phyloP scores from a whole-genome alignment of 169 alveolate genomes.

The Plasmodium fragile region DNA sequence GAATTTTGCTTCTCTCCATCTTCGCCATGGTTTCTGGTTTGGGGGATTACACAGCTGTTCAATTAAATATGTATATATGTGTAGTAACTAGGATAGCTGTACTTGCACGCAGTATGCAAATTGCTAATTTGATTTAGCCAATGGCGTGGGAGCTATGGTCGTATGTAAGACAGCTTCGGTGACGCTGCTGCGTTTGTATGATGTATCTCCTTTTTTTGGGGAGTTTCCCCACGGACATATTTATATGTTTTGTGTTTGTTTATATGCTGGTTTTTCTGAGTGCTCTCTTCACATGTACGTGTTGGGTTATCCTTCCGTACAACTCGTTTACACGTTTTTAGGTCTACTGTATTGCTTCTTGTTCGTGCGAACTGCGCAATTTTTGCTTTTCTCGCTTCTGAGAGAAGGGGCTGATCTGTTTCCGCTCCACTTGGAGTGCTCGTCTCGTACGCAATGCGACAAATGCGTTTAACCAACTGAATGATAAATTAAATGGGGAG shows the following conservation, averaged over 20 bases:
- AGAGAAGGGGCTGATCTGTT: background rate
- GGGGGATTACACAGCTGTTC: conserved; percentile 5
- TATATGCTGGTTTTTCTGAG: background rate
- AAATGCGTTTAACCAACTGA: background rate
- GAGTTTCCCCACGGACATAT: background rate
- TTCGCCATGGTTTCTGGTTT: conserved; percentile 23
- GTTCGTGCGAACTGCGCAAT: background rate
- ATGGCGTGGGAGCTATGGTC: background rate
- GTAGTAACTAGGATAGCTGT: background rate
- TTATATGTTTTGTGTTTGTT: background rate
- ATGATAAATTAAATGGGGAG: background rate
- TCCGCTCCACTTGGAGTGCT: background rate
- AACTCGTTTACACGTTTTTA: background rate
- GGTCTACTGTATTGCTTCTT: background rate
- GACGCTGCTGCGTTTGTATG: background rate
- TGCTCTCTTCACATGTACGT: background rate
- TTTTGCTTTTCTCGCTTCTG: background rate
- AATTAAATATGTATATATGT: background rate
- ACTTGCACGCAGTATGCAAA: background rate
- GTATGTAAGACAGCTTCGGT: background rate
- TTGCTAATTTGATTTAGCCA: background rate
- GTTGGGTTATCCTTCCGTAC: background rate
- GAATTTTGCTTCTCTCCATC: conserved; percentile 23
- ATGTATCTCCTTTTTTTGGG: background rate
- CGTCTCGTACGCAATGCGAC: background rate